Evolutionary conservation across 139 green algal species (phyloP).

Genomic region (Coccomyxa sp.): DNA sequence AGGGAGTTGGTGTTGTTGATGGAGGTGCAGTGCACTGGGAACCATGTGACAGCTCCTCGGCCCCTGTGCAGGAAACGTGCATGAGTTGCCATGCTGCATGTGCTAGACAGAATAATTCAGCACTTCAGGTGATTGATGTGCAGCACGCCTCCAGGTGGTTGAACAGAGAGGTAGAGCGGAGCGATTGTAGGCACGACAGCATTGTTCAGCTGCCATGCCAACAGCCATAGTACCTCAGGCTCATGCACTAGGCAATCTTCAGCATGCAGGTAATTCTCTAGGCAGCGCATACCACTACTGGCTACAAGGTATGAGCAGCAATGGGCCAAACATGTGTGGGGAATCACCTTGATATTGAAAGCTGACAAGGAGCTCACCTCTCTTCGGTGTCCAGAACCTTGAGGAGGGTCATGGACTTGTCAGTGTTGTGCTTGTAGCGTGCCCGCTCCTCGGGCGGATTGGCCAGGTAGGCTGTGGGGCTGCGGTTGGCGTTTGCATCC

Average conservation of each 20-base stretch:
- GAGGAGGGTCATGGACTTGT: constrained; percentile 75
- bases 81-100: too few species aligned
- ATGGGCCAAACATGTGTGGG: too few species aligned
- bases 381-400: constrained; percentile 27
- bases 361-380: not conserved
- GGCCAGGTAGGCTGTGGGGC: constrained; percentile 69
- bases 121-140: too few species aligned
- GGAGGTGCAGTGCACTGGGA: constrained; percentile 80
- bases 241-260: not conserved
- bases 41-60: constrained; percentile 62
- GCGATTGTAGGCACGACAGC: too few species aligned
- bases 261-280: not conserved
- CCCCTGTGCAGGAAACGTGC: constrained; percentile 26
- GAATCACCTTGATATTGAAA: too few species aligned
- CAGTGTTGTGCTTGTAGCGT: constrained; percentile 55
- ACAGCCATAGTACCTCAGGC: too few species aligned
- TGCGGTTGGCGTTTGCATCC: constrained; percentile 76
- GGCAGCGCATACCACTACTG: too few species aligned
- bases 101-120: too few species aligned
- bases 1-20: constrained; percentile 89
- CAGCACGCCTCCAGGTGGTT: too few species aligned
- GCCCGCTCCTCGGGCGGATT: constrained; percentile 69
- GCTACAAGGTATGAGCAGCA: too few species aligned
- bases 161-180: too few species aligned
- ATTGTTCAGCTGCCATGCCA: too few species aligned